A percentile compares a stretch with the other conserved stretches of the same genome.
Evolutionary conservation across 495 filamentous ascomycete species (phyloP).

Genomic region (Tuber magnatum): DNA sequence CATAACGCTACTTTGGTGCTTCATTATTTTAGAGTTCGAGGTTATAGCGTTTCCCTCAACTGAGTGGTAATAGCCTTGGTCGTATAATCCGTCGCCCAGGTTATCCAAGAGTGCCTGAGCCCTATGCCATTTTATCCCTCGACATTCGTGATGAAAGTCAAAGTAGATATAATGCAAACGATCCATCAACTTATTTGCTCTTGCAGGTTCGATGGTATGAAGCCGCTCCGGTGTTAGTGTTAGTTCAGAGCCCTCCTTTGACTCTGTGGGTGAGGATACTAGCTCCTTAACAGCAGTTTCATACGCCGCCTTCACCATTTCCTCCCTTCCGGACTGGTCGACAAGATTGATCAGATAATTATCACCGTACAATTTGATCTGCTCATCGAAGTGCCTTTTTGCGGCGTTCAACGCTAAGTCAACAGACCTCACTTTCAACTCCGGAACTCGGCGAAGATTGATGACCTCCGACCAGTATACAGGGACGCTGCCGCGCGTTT

Average conservation of each 20-base stretch:
- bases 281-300: constrained; percentile 75
- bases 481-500: constrained; percentile 89
- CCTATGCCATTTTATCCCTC: constrained; percentile 85
- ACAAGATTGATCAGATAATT: constrained; percentile 95
- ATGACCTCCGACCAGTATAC: constrained; percentile 95
- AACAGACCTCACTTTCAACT: constrained; percentile 74
- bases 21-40: constrained; percentile 13
- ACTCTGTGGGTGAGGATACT: constrained; percentile 60
- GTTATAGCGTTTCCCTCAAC: constrained; percentile 55
- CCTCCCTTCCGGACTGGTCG: constrained; percentile 86
- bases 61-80: constrained; percentile 87
- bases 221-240: constrained; percentile 73
- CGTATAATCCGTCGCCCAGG: constrained; percentile 60
- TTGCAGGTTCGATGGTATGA: constrained; percentile 60
- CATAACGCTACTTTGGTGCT: constrained; percentile 69
- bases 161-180: constrained; percentile 93
- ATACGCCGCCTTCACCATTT: constrained; percentile 79
- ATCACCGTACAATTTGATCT: constrained; percentile 86
- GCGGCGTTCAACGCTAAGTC: constrained; percentile 76
- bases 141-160: constrained; percentile 96
- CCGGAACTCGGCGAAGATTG: constrained; percentile 78
- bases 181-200: constrained; percentile 59
- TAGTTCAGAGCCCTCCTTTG: constrained; percentile 51
- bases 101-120: constrained; percentile 78
- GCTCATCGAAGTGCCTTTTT: constrained; percentile 78